A percentile compares a stretch with the other conserved stretches of the same genome.
Evolutionary conservation across 768 basidiomycete species (phyloP).

Genomic region (Coprinopsis sp.): DNA sequence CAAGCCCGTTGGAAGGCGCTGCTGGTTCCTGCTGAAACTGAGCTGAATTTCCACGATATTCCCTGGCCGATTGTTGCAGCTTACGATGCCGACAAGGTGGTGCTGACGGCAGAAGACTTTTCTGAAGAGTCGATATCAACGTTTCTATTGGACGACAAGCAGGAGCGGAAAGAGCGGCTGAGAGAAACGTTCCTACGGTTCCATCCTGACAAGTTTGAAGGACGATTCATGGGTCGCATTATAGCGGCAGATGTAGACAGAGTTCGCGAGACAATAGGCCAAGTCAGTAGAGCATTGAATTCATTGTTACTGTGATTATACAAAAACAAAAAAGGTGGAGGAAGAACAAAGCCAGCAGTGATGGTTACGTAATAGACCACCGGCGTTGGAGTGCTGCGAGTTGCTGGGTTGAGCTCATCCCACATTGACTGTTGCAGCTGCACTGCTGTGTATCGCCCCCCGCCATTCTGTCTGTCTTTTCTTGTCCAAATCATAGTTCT

Average conservation of each 20-base stretch:
- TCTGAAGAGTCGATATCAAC: constrained; percentile 50
- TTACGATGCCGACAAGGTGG: constrained; percentile 15
- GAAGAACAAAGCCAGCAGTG: no score
- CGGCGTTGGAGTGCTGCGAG: no score
- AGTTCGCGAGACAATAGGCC: constrained; percentile 58
- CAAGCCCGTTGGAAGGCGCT: constrained; percentile 54
- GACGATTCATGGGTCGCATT: constrained; percentile 57
- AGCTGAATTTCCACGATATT: constrained; percentile 53
- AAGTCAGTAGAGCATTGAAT: constrained; percentile 59
- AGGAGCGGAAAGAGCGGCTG: constrained; percentile 54
- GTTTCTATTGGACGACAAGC: constrained; percentile 50
- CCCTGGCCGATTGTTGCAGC: constrained; percentile 63
- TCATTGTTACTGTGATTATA: constrained; percentile 38
- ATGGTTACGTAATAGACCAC: no score
- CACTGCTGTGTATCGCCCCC: no score
- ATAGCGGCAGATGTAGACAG: constrained; percentile 38
- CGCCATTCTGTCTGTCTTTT: background rate
- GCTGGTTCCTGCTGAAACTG: constrained; percentile 31
- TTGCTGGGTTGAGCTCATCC: no score
- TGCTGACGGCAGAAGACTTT: constrained; percentile 41
- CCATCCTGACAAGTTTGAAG: constrained; percentile 82
- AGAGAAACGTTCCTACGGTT: constrained; percentile 68
- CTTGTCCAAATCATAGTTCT: no score
- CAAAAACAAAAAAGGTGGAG: no score
- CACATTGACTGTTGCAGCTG: no score